These are phyloP conservation scores for Nidula niveotomentosa DNA, from an alignment of 1,284 basidiomycete species.

Conservation along the genomic window DNA sequence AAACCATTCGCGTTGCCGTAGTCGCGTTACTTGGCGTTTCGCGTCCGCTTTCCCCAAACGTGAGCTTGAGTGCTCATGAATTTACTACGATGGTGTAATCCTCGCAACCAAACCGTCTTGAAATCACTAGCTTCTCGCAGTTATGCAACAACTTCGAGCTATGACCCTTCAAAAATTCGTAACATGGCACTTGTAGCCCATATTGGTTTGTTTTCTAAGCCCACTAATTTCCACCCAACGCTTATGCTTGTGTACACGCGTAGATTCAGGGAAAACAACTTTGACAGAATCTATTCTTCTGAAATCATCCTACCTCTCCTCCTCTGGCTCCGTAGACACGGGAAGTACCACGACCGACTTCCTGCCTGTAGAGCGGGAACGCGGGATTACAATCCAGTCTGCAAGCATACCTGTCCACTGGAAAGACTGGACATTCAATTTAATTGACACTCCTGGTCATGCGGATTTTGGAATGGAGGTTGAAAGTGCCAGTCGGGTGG, in stretches of 20 bases:
- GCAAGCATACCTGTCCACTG: constrained; percentile 91
- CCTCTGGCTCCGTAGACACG: constrained; percentile 82
- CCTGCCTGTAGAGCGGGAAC: constrained; percentile 83
- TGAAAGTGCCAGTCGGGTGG: constrained; percentile 86
- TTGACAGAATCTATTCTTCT: constrained; percentile 86
- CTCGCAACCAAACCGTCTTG: background rate
- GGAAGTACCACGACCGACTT: constrained; percentile 93
- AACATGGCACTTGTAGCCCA: constrained; percentile 86
- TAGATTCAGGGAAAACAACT: constrained; percentile 91
- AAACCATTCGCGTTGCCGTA: too few species aligned
- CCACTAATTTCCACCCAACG: background rate
- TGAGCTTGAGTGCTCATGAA: too few species aligned
- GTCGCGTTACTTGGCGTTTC: too few species aligned
- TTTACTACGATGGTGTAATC: too few species aligned
- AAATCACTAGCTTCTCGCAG: constrained; percentile 12
- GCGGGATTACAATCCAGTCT: constrained; percentile 91
- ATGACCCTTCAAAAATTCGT: constrained; percentile 52
- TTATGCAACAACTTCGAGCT: constrained; percentile 28
- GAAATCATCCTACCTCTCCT: constrained; percentile 71
- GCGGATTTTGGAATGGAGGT: constrained; percentile 96
- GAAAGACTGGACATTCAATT: constrained; percentile 81
- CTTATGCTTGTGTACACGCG: background rate
- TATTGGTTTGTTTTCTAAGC: constrained; percentile 53
- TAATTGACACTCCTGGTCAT: constrained; percentile 91
- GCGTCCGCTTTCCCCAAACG: too few species aligned